Evolutionary conservation across 164 flowering plant genomes (phyloP).

Genomic region (Chimonanthus salicifolius): DNA sequence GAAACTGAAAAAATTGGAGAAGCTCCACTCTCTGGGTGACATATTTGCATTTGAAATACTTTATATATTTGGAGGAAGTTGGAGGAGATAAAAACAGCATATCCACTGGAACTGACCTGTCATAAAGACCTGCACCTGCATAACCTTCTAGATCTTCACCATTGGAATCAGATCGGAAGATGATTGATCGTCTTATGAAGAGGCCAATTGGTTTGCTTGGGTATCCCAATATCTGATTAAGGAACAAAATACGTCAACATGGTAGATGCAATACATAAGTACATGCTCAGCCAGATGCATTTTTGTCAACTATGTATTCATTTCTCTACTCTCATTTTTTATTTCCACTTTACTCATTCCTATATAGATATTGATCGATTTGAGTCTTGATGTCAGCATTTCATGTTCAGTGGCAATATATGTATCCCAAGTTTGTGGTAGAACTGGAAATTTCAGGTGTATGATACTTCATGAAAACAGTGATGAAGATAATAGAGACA

Average conservation of each 20-base stretch:
- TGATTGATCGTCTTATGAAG: conserved; percentile 77
- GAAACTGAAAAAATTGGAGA: too few species aligned
- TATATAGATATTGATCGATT: too few species aligned
- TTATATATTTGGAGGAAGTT: background rate
- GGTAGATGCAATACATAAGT: background rate
- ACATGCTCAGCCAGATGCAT: background rate
- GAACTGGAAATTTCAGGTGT: background rate
- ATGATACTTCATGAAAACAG: background rate
- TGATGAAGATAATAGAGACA: background rate
- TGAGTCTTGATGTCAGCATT: background rate
- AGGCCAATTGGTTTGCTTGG: conserved; percentile 97
- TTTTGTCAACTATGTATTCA: too few species aligned
- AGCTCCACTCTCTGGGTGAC: too few species aligned
- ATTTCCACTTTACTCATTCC: too few species aligned
- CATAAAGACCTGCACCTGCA: conserved; percentile 99
- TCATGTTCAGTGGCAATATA: background rate
- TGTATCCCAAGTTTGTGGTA: background rate
- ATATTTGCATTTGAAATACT: too few species aligned
- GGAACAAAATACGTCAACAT: background rate
- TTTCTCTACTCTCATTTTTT: too few species aligned
- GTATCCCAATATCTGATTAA: conserved; percentile 73
- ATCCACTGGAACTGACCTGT: conserved; percentile 49
- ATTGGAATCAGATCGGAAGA: conserved; percentile 94
- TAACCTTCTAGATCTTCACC: conserved; percentile 99
- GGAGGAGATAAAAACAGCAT: background rate